Conservation (phyloP, 495 filamentous ascomycete species). For the Lasiosphaeris hirsuta region DNA sequence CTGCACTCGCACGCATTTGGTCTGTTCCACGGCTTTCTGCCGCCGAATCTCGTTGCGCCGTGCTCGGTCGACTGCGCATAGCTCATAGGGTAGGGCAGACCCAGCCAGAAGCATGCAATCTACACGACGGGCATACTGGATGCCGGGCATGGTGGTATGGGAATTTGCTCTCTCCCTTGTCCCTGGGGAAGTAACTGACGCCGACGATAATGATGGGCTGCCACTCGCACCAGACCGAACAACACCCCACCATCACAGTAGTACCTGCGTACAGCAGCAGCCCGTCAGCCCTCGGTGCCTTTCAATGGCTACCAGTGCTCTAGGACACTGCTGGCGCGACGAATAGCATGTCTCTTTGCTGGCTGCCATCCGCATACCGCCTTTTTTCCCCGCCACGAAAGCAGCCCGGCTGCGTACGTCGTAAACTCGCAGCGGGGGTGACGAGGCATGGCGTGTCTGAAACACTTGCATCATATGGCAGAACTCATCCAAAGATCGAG, state of each 20-base stretch:
- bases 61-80: neutral
- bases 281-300: neutral
- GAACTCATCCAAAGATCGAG: too few species aligned
- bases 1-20: neutral
- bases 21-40: slow-evolving; percentile 9
- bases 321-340: neutral
- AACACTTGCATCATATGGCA: too few species aligned
- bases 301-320: slow-evolving; percentile 1
- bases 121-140: neutral
- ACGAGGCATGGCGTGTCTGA: too few species aligned
- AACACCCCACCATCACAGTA: neutral
- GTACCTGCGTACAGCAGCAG: slow-evolving; percentile 5
- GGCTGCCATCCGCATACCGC: too few species aligned
- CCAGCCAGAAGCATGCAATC: neutral
- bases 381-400: too few species aligned
- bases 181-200: too few species aligned
- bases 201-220: neutral
- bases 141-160: neutral
- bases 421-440: too few species aligned
- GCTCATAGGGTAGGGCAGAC: neutral
- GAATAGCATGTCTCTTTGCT: neutral
- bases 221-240: neutral
- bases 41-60: slow-evolving; percentile 13
- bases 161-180: too few species aligned
- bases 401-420: too few species aligned